These are phyloP conservation scores for Pinus tabuliformis DNA, from an alignment of 75 land plant species.

Conservation along the genomic window DNA sequence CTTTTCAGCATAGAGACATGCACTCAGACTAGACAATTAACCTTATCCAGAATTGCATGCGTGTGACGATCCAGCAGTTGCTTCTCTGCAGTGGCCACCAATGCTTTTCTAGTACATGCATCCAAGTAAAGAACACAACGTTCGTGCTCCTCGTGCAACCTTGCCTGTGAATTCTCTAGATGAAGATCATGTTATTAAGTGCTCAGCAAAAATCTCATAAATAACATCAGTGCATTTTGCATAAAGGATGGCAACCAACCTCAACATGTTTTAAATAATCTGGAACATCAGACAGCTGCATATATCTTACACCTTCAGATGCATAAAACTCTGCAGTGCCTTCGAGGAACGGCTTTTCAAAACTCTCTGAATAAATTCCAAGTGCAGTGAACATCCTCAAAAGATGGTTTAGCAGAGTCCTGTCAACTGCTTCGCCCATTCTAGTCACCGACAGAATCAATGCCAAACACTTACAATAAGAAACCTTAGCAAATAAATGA, in stretches of 20 bases:
- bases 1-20: neutral
- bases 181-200: neutral
- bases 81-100: slow-evolving; percentile 78
- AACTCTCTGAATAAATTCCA: slow-evolving; percentile 91
- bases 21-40: slow-evolving; percentile 8
- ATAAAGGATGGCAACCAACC: slow-evolving; percentile 36
- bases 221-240: neutral
- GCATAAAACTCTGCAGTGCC: slow-evolving; percentile 97
- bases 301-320: slow-evolving; percentile 82
- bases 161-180: slow-evolving; percentile 36
- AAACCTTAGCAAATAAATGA: neutral
- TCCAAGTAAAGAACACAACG: slow-evolving; percentile 92
- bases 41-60: slow-evolving; percentile 90
- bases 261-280: slow-evolving; percentile 98
- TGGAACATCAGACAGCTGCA: slow-evolving; percentile 98
- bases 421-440: slow-evolving; percentile 92
- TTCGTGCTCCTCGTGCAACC: slow-evolving; percentile 97
- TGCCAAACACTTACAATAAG: neutral
- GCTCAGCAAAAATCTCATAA: neutral
- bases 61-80: slow-evolving; percentile 94
- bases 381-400: slow-evolving; percentile 97
- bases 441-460: slow-evolving; percentile 14
- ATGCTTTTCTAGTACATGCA: slow-evolving; percentile 74
- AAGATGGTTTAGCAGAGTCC: slow-evolving; percentile 89
- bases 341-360: slow-evolving; percentile 92